These are phyloP conservation scores for Botrytis deweyae DNA, from an alignment of 2,329 filamentous ascomycete species.

Conservation along the genomic window DNA sequence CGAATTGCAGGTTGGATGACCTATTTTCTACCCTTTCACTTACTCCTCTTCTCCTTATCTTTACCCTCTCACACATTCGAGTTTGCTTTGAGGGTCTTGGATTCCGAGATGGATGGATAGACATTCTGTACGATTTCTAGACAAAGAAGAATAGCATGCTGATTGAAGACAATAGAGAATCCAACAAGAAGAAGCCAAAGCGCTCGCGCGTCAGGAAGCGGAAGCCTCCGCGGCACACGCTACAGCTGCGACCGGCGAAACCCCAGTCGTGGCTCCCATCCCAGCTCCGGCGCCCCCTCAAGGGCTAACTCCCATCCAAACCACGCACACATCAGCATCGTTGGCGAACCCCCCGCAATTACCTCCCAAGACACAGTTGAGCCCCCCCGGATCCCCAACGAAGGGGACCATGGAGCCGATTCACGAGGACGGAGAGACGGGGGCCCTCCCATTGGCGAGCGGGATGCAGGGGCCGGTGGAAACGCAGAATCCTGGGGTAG, in stretches of 20 bases:
- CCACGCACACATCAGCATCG: background rate
- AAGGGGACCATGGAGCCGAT: conserved; percentile 6
- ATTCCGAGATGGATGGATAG: background rate
- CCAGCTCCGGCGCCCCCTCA: background rate
- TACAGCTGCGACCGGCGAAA: background rate
- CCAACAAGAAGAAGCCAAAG: conserved; percentile 18
- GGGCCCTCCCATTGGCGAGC: background rate
- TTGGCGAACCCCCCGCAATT: conserved; percentile 1
- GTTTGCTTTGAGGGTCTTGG: background rate
- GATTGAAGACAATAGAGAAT: conserved; percentile 12
- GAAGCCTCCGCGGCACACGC: background rate
- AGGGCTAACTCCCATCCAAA: background rate
- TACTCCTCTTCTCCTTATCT: background rate
- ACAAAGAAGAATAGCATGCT: background rate
- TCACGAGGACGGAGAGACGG: background rate
- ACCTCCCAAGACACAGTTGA: background rate
- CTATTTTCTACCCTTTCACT: conserved; percentile 16
- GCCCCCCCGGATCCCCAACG: background rate
- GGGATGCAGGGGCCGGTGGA: background rate
- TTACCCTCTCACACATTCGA: conserved; percentile 1
- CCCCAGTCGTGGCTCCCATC: background rate
- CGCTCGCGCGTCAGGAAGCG: conserved; percentile 7
- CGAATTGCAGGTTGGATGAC: conserved; percentile 19
- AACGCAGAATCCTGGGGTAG: background rate
- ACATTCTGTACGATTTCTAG: background rate